Evolutionary conservation across 306 rosid genomes (phyloP).

Genomic region (Trifolium pratense): DNA sequence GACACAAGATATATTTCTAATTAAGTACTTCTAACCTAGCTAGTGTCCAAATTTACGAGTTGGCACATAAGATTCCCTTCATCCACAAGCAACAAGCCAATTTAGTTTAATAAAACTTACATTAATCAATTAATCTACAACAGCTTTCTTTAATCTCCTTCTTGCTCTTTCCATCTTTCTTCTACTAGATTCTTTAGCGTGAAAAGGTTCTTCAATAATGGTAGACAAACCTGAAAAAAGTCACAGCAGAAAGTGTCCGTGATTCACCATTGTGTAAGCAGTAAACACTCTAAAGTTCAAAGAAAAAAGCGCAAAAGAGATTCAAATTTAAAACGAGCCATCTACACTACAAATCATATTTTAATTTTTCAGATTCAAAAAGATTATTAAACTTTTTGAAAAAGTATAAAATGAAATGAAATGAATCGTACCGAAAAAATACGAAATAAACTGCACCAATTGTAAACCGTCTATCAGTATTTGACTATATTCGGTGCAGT

Average conservation of each 20-base stretch:
- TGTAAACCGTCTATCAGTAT: too few relatives aligned
- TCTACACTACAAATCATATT: neutral
- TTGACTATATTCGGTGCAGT: too few relatives aligned
- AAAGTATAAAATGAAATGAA: too few relatives aligned
- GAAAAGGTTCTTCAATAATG: conserved; percentile 59
- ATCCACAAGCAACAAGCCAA: conserved; percentile 22
- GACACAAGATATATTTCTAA: neutral
- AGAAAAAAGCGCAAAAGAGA: neutral
- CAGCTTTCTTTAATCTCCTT: conserved; percentile 52
- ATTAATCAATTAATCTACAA: neutral
- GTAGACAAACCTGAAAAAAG: conserved; percentile 60
- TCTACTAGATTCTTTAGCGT: conserved; percentile 46
- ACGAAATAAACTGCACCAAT: too few relatives aligned
- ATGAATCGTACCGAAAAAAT: too few relatives aligned
- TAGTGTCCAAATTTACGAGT: conserved; percentile 33
- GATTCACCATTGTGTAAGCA: conserved; percentile 20
- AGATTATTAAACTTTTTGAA: too few relatives aligned
- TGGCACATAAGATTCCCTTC: conserved; percentile 32
- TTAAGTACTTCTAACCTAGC: neutral
- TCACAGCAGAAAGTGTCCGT: conserved; percentile 32
- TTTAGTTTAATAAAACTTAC: conserved; percentile 6
- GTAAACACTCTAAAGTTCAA: neutral
- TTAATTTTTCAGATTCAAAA: neutral
- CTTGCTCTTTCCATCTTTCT: conserved; percentile 60
- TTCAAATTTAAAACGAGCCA: neutral